These are phyloP conservation scores for Lactarius deliciosus DNA, from an alignment of 768 basidiomycete species.

Conservation along the genomic window DNA sequence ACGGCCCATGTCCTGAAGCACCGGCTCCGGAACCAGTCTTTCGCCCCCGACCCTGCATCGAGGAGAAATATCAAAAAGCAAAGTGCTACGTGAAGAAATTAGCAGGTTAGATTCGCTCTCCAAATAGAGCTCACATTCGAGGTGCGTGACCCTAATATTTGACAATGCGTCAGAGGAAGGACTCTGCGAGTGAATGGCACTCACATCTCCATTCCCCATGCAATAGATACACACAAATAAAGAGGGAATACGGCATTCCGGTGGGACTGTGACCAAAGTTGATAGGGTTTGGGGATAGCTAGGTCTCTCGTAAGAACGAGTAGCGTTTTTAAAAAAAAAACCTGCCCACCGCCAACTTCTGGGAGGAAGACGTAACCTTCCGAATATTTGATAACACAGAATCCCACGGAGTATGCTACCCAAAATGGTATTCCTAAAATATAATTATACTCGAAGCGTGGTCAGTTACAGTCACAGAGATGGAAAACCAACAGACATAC, in stretches of 20 bases:
- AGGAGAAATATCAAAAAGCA: conserved; percentile 87
- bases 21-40: conserved; percentile 72
- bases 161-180: neutral
- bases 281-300: conserved; percentile 68
- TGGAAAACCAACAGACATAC: conserved; percentile 42
- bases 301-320: neutral
- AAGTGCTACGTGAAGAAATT: conserved; percentile 50
- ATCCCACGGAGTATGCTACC: conserved; percentile 57
- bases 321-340: neutral
- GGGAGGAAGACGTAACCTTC: conserved; percentile 59
- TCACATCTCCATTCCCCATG: conserved; percentile 76
- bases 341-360: conserved; percentile 48
- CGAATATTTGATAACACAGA: conserved; percentile 66
- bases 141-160: conserved; percentile 61
- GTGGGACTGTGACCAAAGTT: conserved; percentile 51
- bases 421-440: conserved; percentile 60
- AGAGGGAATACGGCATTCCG: conserved; percentile 62
- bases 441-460: conserved; percentile 61
- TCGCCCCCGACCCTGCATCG: conserved; percentile 50
- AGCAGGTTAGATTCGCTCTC: neutral
- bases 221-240: conserved; percentile 58
- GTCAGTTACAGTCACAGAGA: neutral
- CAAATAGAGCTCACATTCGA: conserved; percentile 56
- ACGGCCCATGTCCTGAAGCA: conserved; percentile 74
- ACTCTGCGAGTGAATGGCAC: conserved; percentile 29